These are phyloP conservation scores for Phytophthora macrochlamydospora DNA, from an alignment of 352 stramenopile genomes.

Conservation along the genomic window DNA sequence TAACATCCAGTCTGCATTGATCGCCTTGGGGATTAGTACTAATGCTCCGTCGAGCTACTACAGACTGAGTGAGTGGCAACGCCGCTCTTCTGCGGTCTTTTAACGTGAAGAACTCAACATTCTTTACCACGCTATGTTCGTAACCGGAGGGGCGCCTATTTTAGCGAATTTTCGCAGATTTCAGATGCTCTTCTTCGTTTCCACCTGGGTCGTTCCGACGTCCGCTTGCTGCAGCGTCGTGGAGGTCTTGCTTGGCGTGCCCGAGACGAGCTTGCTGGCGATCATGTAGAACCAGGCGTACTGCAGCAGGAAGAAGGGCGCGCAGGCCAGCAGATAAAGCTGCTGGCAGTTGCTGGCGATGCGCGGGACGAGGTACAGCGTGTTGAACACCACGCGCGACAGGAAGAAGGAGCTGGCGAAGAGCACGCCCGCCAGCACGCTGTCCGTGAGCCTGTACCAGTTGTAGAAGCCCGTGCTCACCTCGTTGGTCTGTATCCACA, in stretches of 20 bases:
- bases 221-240: neutral
- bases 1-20: no score
- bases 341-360: constrained; percentile 48
- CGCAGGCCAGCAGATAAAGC: constrained; percentile 56
- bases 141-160: neutral
- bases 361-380: constrained; percentile 62
- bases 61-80: no score
- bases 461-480: constrained; percentile 85
- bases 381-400: constrained; percentile 76
- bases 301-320: constrained; percentile 75
- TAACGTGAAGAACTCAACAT: no score
- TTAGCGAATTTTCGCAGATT: neutral
- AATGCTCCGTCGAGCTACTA: no score
- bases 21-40: no score
- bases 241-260: neutral
- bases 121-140: no score
- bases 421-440: constrained; percentile 48
- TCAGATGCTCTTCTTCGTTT: constrained; percentile 20
- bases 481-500: constrained; percentile 87
- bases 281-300: constrained; percentile 85
- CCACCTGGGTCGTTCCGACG: neutral
- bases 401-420: constrained; percentile 72
- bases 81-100: no score
- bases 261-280: constrained; percentile 48
- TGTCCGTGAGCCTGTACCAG: constrained; percentile 78